Conservation (phyloP, 148 eudicot genomes). For the Amaranthus cruentus region DNA sequence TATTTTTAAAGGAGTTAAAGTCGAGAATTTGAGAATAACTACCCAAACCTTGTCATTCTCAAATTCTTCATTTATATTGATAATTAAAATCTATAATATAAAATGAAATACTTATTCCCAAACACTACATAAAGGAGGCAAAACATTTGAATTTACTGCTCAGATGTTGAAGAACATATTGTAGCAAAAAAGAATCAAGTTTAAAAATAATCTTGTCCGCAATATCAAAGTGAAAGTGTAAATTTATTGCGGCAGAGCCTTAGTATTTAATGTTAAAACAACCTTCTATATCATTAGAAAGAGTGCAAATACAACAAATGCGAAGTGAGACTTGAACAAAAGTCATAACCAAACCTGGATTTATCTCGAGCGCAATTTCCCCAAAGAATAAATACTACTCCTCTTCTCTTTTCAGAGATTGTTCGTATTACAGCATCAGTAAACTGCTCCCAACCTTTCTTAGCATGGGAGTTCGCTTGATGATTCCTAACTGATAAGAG, state of each 20-base stretch:
- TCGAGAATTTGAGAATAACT: no score
- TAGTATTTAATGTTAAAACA: not conserved
- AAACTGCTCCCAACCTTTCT: slow-evolving; percentile 95
- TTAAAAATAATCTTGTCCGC: not conserved
- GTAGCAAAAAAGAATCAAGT: not conserved
- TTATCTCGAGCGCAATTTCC: slow-evolving; percentile 95
- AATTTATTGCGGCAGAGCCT: not conserved
- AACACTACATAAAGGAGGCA: not conserved
- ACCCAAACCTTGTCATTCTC: no score
- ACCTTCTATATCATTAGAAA: not conserved
- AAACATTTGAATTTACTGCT: not conserved
- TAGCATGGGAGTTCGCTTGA: slow-evolving; percentile 94
- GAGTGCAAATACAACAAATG: not conserved
- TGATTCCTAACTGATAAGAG: slow-evolving; percentile 60
- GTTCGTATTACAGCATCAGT: slow-evolving; percentile 86
- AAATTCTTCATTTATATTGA: no score
- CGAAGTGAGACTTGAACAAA: not conserved
- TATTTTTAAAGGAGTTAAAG: no score
- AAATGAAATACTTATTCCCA: not conserved
- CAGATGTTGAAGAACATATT: not conserved
- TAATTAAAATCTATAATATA: no score
- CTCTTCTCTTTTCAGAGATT: slow-evolving; percentile 65
- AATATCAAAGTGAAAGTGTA: not conserved
- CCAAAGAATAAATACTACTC: slow-evolving; percentile 92
- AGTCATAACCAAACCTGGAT: slow-evolving; percentile 43